Evolutionary conservation across 176 grass and related monocot genomes (phyloP), one percentile per base, ranked within the genome.

Genomic region (Oryza officinalis): DNA sequence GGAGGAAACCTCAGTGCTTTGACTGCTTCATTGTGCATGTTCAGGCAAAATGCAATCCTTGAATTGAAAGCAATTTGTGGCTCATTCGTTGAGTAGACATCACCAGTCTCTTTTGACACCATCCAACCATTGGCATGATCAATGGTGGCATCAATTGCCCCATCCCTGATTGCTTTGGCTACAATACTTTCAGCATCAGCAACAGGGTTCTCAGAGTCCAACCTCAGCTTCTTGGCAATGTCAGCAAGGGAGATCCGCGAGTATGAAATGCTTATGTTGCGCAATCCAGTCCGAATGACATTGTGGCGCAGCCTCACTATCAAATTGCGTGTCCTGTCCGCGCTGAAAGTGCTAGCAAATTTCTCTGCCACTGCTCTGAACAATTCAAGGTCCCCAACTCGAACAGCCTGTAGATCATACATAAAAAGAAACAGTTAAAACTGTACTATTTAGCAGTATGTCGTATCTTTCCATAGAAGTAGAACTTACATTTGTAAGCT

Each of bases 121-220:
- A 95, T 93, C 87, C 89, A 92, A 54, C 91, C 89, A 49, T 93
- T 95, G n/a, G 80, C 80, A 37, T 95, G 93, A 72, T 93, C 91
- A 18, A 93, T 93, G 20, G 91, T 92, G 72, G 96, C 96, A 77
- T 98, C 96, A 73, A 95, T 90, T 13, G 93, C 93, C 20, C 89
- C 90, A 79, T 98, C 93, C 68, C 91, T 88, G 28, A 95, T 93
- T 72, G 89, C 93, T 74, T 95, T 98, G 40, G 93, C 72, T 47
- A 92, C 95, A 54, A 98, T 95, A 83, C 90, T 86, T 74, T 98
- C 93, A 2, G 93, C 96, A 74, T 98, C 91, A 47, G 85, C 93
- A 32, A 90, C 84, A 61, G 96, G 87, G 31, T 83, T 90, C 12
- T 85, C 70, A 2, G 94, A 92, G 38, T 91, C 79, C 59, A 98